A percentile compares a stretch with the other conserved stretches of the same genome.
phyloP scores from a whole-genome alignment of 257 asterid species.

The Solanum lignicaule region DNA sequence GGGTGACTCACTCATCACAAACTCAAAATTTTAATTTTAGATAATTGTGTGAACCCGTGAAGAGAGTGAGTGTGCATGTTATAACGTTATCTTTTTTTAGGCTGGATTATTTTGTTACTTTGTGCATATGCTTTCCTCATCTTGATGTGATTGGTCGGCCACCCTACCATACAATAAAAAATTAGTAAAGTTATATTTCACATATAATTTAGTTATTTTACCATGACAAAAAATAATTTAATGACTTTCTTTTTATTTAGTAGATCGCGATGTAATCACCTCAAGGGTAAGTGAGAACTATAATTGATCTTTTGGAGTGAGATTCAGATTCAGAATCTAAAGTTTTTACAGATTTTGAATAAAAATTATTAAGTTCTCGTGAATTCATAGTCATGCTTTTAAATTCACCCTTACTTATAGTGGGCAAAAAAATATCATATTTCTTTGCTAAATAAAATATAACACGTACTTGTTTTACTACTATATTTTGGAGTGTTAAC shows the following conservation, averaged over 20 bases:
- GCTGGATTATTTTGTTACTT: neutral
- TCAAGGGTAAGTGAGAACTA: neutral
- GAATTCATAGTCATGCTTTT: neutral
- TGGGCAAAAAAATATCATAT: neutral
- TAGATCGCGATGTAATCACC: neutral
- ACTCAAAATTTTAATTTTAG: neutral
- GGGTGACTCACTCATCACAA: neutral
- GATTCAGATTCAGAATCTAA: neutral
- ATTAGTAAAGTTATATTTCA: neutral
- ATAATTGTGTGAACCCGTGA: neutral
- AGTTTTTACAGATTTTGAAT: neutral
- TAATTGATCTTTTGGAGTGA: neutral
- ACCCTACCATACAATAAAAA: neutral
- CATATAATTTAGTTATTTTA: neutral
- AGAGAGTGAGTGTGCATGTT: neutral
- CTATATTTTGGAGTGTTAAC: neutral
- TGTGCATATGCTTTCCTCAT: neutral
- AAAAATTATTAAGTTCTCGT: neutral
- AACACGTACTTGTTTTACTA: neutral
- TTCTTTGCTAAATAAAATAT: neutral
- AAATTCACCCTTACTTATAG: neutral
- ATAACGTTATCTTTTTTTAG: neutral
- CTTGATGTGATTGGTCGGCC: conserved; percentile 5
- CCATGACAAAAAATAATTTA: no score
- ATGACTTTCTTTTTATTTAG: neutral